Percentiles rank a stretch among this genome's conserved stretches.
phyloP scores from a whole-genome alignment of 495 filamentous ascomycete species.

The Amniculicola lignicola region DNA sequence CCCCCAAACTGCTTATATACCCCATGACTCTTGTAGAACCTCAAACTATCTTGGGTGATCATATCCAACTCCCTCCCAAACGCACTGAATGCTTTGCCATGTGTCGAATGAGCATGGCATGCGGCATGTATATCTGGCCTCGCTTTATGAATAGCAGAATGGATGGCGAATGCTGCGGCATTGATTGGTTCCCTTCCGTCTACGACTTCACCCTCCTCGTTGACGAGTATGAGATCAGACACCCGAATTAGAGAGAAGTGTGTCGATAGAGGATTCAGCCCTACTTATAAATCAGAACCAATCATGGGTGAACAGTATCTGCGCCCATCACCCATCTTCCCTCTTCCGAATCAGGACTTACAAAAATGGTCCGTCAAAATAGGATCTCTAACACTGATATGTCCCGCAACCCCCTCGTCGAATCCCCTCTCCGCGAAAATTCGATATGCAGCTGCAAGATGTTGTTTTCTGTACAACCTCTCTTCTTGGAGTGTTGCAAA shows the following conservation, averaged over 20 bases:
- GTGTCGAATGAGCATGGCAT: constrained; percentile 54
- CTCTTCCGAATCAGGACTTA: not conserved
- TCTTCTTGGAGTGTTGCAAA: constrained; percentile 59
- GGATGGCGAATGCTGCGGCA: constrained; percentile 69
- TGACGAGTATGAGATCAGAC: constrained; percentile 54
- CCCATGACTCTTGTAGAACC: constrained; percentile 56
- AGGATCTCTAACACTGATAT: constrained; percentile 55
- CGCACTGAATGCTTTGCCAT: constrained; percentile 53
- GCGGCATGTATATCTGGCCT: constrained; percentile 52
- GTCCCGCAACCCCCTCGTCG: constrained; percentile 67
- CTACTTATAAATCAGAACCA: too few species aligned
- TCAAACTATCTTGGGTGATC: constrained; percentile 67
- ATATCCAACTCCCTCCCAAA: constrained; percentile 57
- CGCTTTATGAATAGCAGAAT: constrained; percentile 55
- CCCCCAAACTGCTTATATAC: constrained; percentile 55
- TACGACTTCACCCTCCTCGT: constrained; percentile 51
- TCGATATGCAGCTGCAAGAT: constrained; percentile 69
- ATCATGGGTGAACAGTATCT: too few species aligned
- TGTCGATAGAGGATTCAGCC: constrained; percentile 53
- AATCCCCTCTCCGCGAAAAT: constrained; percentile 68
- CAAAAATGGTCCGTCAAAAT: constrained; percentile 52
- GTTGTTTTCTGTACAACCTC: constrained; percentile 66
- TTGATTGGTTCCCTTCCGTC: constrained; percentile 57
- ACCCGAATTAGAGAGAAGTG: constrained; percentile 57
- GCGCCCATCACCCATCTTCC: too few species aligned